These are phyloP conservation scores for Linnemannia hyalina DNA, from an alignment of 192 early-diverging fungal species.

Conservation along the genomic window DNA sequence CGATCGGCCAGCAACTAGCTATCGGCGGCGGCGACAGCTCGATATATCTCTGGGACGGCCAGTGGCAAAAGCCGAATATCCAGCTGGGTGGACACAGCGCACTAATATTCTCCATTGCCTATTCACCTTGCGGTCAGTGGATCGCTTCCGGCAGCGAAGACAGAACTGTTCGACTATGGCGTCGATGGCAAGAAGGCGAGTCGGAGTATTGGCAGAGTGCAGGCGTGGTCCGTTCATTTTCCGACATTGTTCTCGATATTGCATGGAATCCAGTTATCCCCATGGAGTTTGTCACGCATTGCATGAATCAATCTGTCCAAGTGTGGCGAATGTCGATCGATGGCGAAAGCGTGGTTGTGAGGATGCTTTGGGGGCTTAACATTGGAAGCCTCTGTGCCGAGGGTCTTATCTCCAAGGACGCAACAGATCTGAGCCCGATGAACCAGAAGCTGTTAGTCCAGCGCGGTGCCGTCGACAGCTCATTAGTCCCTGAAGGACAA, in stretches of 20 bases:
- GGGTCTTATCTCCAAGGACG: not conserved
- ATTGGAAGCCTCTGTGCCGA: not conserved
- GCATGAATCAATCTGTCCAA: not conserved
- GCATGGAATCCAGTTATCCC: not conserved
- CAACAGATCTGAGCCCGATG: not conserved
- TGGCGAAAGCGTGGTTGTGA: not conserved
- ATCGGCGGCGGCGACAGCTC: not conserved
- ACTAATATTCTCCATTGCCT: not conserved
- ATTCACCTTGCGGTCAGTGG: not conserved
- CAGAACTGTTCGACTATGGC: not conserved
- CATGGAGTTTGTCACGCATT: not conserved
- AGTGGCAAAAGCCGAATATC: not conserved
- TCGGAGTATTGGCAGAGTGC: not conserved
- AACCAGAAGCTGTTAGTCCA: not conserved
- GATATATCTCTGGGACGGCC: not conserved
- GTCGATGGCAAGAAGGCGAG: not conserved
- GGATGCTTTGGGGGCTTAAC: not conserved
- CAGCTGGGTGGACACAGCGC: not conserved
- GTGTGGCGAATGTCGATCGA: not conserved
- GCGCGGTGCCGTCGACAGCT: not conserved
- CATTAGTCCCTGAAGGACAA: too few species aligned
- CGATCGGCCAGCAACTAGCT: not conserved
- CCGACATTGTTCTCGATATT: not conserved
- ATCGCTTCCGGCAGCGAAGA: not conserved
- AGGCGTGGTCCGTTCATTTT: not conserved